These are phyloP conservation scores for Pleurotus cornucopiae DNA, from an alignment of 768 basidiomycete species.

Conservation along the genomic window DNA sequence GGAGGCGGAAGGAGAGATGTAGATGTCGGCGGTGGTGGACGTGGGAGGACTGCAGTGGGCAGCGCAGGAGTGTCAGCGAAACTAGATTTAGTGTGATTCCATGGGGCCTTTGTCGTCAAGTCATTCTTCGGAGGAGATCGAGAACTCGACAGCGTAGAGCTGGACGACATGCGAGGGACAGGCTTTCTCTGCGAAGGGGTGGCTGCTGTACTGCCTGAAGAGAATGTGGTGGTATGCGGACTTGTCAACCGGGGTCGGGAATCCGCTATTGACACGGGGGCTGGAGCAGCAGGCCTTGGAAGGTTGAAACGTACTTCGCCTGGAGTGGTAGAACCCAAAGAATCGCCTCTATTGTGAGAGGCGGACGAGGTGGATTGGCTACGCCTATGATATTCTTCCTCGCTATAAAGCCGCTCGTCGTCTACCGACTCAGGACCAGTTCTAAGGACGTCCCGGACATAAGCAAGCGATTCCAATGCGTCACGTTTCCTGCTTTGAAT, in stretches of 20 bases:
- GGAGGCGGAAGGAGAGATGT: slow-evolving; percentile 23
- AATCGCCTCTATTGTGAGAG: neutral
- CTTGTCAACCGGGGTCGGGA: slow-evolving; percentile 25
- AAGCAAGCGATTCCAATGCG: slow-evolving; percentile 71
- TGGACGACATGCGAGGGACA: neutral
- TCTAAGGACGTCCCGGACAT: slow-evolving; percentile 71
- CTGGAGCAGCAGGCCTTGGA: slow-evolving; percentile 26
- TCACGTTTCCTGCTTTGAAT: slow-evolving; percentile 45
- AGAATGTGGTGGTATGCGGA: slow-evolving; percentile 10
- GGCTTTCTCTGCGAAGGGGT: neutral
- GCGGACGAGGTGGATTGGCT: slow-evolving; percentile 11
- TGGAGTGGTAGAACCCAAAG: neutral
- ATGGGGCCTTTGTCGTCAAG: slow-evolving; percentile 36
- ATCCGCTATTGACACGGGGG: slow-evolving; percentile 34
- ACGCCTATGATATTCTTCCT: slow-evolving; percentile 30
- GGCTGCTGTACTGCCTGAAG: too few relatives aligned
- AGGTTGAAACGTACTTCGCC: slow-evolving; percentile 17
- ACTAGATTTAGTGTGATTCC: slow-evolving; percentile 53
- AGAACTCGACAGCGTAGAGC: slow-evolving; percentile 5
- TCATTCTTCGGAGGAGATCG: neutral
- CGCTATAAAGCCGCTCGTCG: slow-evolving; percentile 61
- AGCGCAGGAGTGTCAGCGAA: slow-evolving; percentile 33
- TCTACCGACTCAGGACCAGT: slow-evolving; percentile 54
- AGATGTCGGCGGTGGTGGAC: slow-evolving; percentile 48
- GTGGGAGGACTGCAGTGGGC: slow-evolving; percentile 42